Base-by-base conservation (phyloP, 2,329 filamentous ascomycete species). In the Alternaria conjuncta region DNA sequence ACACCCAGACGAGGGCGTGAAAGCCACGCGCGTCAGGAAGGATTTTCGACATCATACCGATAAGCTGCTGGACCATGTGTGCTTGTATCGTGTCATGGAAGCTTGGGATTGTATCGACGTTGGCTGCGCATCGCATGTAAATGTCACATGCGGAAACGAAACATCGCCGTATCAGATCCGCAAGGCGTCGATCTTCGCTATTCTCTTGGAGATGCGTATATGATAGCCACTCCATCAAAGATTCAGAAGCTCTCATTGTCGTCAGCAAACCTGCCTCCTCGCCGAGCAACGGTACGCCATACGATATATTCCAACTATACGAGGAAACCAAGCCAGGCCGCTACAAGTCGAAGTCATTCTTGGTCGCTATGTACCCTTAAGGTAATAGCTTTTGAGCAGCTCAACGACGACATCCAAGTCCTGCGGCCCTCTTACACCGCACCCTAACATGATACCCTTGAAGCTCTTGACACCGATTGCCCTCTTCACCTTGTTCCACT, bases 1-100 rank as follows among this genome's bases (percentile, higher is more conserved):
- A 71, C 3, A 66, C 65, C 69, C 69, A 71, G 5, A 71, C 71
- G 2, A 73, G 61, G 1, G 65, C 65, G 32, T 73, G 71, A 2
- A 66, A 66, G 6, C 68, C 66, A 11, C 57, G 65, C 9, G 60
- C 46, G 12, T 54, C 36, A 6, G 67, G 63, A 10, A 61, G 36
- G 6, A 71, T 64, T 10, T 59, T 32, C 5, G 59, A 65, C 11
- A 69, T 41, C n/a, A 55, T 13, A 8, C 28, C 51, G 11, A 69
- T 65, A 8, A 70, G 62, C 9, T 63, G 55, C 7, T 62, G n/a
- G 13, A 70, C 64, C 18, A 36, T 6, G 47, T 43, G 11, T 51
- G 45, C 8, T 57, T 18, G 18, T 65, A 63, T 18, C 26, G 36
- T 26, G 11, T 45, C 26, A n/a, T 28, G 26, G 26, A 28, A 28